These are phyloP conservation scores for Mucor ambiguus DNA, from an alignment of 371 early-diverging fungal species.

Conservation along the genomic window DNA sequence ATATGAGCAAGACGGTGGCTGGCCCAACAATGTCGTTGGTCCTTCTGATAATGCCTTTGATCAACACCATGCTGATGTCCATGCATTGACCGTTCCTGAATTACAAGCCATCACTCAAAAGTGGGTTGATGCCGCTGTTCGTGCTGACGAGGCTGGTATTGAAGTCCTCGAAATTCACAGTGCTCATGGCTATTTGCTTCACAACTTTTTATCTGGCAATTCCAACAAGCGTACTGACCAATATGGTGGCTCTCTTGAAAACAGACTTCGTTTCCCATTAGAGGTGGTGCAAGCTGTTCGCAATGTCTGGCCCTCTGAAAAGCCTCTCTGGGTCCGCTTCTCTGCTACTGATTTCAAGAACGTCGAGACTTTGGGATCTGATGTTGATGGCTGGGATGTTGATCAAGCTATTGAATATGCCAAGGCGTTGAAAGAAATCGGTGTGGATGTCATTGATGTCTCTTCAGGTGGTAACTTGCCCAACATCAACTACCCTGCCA, in stretches of 20 bases:
- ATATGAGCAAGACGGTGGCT: slow-evolving; percentile 77
- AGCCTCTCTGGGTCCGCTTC: slow-evolving; percentile 82
- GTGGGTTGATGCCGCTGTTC: slow-evolving; percentile 73
- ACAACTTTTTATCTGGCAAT: slow-evolving; percentile 79
- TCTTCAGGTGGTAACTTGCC: slow-evolving; percentile 68
- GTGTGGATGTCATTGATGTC: slow-evolving; percentile 80
- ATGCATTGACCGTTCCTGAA: slow-evolving; percentile 63
- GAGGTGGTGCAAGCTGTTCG: slow-evolving; percentile 69
- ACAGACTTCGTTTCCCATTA: slow-evolving; percentile 68
- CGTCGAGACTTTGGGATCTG: slow-evolving; percentile 27
- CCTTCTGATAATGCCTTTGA: slow-evolving; percentile 64
- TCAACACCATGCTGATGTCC: slow-evolving; percentile 51
- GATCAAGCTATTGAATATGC: slow-evolving; percentile 69
- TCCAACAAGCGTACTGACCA: slow-evolving; percentile 84
- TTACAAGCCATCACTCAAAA: slow-evolving; percentile 61
- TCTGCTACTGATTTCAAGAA: slow-evolving; percentile 72
- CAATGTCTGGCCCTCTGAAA: slow-evolving; percentile 72
- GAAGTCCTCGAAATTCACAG: slow-evolving; percentile 89
- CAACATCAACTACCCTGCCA: slow-evolving; percentile 52
- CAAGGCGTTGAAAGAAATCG: slow-evolving; percentile 53
- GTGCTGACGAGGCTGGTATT: slow-evolving; percentile 79
- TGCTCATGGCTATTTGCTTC: slow-evolving; percentile 73
- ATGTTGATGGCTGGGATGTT: slow-evolving; percentile 57
- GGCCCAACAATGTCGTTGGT: slow-evolving; percentile 77
- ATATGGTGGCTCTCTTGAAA: slow-evolving; percentile 81